phyloP scores from a whole-genome alignment of 805 yeast species.

The Yamadazyma takamatsuzukensis region DNA sequence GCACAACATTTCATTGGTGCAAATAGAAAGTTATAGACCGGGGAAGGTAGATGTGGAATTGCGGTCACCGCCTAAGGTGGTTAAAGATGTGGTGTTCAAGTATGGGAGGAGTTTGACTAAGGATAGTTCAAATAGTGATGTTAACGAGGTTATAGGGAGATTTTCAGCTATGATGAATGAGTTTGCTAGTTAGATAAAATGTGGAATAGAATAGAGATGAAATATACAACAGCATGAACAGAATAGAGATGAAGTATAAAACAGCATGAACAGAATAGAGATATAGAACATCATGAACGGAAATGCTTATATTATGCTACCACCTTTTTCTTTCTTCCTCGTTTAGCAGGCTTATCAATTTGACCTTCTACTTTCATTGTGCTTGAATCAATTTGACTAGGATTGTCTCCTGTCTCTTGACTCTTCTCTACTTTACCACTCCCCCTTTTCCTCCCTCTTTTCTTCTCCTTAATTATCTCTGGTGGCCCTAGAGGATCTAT shows the following conservation, averaged over 20 bases:
- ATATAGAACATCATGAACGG: no score
- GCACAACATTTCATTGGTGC: slow-evolving; percentile 4
- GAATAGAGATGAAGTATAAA: no score
- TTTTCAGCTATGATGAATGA: slow-evolving; percentile 4
- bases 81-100: slow-evolving; percentile 6
- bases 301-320: no score
- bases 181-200: slow-evolving; percentile 1
- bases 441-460: not conserved
- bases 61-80: slow-evolving; percentile 24
- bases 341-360: no score
- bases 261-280: no score
- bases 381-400: no score
- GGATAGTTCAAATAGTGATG: slow-evolving; percentile 7
- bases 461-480: slow-evolving; percentile 4
- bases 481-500: slow-evolving; percentile 39
- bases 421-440: no score
- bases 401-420: no score
- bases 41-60: slow-evolving; percentile 30
- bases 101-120: slow-evolving; percentile 7
- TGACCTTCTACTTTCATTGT: no score
- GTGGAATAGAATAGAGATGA: no score
- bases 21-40: slow-evolving; percentile 24
- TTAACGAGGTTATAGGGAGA: slow-evolving; percentile 10
- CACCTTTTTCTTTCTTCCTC: no score
- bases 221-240: no score